These are phyloP conservation scores for Ilyonectria sp. DNA, from an alignment of 2,329 filamentous ascomycete species.

Conservation along the genomic window DNA sequence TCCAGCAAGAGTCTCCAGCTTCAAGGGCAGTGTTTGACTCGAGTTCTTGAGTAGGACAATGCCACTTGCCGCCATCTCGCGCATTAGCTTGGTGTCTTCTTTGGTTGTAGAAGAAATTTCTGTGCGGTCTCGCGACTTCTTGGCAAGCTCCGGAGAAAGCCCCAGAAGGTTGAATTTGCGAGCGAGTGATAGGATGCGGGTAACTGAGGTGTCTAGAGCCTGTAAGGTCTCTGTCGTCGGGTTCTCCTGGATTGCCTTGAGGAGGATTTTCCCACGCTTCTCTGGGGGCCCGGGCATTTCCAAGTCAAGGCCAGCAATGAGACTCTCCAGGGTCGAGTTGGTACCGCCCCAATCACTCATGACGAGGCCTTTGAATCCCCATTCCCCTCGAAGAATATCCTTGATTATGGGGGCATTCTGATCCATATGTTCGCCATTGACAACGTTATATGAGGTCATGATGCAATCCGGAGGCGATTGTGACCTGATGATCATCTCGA, in stretches of 20 bases:
- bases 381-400: constrained; percentile 57
- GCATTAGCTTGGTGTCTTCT: constrained; percentile 30
- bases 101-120: constrained; percentile 22
- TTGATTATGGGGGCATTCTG: constrained; percentile 55
- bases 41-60: constrained; percentile 41
- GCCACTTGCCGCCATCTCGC: constrained; percentile 34
- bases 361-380: constrained; percentile 59
- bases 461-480: constrained; percentile 52
- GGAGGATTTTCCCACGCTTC: constrained; percentile 32
- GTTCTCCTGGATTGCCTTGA: constrained; percentile 37
- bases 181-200: constrained; percentile 7
- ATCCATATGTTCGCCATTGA: constrained; percentile 59
- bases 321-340: constrained; percentile 47
- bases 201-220: background rate
- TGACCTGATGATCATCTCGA: constrained; percentile 56
- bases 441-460: constrained; percentile 61
- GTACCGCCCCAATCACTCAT: constrained; percentile 62
- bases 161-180: constrained; percentile 14
- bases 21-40: constrained; percentile 7
- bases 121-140: constrained; percentile 25
- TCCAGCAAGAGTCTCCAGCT: constrained; percentile 23
- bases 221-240: constrained; percentile 20
- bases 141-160: constrained; percentile 8
- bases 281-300: constrained; percentile 52
- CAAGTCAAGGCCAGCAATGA: constrained; percentile 46